A percentile compares a stretch with the other conserved stretches of the same genome.
Evolutionary conservation across 176 grass and related monocot genomes (phyloP).

Genomic region (Phragmites australis): DNA sequence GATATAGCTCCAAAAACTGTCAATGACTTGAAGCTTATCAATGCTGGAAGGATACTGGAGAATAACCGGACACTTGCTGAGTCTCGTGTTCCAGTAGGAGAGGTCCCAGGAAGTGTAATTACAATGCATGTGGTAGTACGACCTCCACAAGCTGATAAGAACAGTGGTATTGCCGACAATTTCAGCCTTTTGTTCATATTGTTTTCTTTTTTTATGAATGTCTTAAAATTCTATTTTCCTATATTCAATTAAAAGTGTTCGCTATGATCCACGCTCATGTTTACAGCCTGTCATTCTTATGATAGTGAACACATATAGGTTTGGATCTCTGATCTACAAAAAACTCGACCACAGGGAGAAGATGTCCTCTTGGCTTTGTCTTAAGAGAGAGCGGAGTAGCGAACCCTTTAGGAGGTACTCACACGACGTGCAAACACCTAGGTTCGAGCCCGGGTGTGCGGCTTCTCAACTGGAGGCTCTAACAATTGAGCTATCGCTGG

Average conservation of each 20-base stretch:
- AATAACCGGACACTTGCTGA: constrained; percentile 78
- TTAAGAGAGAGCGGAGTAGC: no score
- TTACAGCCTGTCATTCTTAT: not conserved
- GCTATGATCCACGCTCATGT: not conserved
- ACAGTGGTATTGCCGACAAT: constrained; percentile 55
- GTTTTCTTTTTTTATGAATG: constrained; percentile 7
- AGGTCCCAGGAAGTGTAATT: constrained; percentile 84
- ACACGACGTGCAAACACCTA: no score
- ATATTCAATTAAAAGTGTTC: not conserved
- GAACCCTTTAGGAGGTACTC: no score
- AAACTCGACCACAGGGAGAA: no score
- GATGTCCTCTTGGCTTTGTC: no score
- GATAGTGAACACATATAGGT: not conserved
- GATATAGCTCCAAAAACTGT: constrained; percentile 74
- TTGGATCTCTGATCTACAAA: no score
- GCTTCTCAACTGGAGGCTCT: no score
- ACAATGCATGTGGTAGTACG: constrained; percentile 95
- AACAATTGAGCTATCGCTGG: no score
- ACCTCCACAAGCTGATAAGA: constrained; percentile 76
- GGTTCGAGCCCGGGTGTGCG: no score
- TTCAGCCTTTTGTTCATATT: constrained; percentile 23
- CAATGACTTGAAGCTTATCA: constrained; percentile 91
- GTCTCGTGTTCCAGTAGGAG: constrained; percentile 74
- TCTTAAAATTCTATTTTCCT: not conserved
- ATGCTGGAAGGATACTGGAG: constrained; percentile 92